Conservation (phyloP, 2,329 filamentous ascomycete genomes). For the Calonectria crousiana region DNA sequence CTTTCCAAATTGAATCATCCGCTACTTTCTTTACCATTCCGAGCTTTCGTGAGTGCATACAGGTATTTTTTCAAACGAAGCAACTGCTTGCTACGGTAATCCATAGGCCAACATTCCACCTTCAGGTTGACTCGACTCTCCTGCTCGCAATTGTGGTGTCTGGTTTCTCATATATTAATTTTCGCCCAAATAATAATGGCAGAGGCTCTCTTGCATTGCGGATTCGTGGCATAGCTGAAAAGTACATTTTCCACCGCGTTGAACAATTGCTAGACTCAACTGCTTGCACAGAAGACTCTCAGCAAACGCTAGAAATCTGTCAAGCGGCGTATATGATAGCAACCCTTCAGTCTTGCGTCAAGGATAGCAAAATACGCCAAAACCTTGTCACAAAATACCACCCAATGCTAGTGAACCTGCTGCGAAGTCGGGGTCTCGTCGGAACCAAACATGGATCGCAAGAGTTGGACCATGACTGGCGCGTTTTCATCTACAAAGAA, state of each 20-base stretch:
- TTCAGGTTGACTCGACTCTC: neutral
- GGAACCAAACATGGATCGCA: neutral
- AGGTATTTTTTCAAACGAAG: neutral
- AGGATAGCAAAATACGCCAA: conserved; percentile 17
- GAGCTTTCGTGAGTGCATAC: neutral
- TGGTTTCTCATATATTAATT: neutral
- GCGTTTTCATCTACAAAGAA: conserved; percentile 24
- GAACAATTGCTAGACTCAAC: neutral
- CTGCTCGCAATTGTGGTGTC: neutral
- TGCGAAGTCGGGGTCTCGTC: conserved; percentile 19
- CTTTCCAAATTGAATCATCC: neutral
- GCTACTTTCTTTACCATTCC: neutral
- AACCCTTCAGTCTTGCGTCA: conserved; percentile 15
- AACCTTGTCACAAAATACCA: conserved; percentile 17
- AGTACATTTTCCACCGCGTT: conserved; percentile 27
- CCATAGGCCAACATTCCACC: neutral
- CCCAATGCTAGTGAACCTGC: conserved; percentile 9
- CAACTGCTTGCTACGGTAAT: neutral
- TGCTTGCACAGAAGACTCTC: neutral
- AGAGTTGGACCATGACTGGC: neutral
- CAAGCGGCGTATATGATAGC: conserved; percentile 30
- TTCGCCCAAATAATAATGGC: neutral
- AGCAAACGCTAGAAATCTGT: neutral
- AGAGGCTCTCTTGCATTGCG: neutral
- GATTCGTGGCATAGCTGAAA: conserved; percentile 23